A percentile compares a stretch with the other conserved stretches of the same genome.
phyloP scores from a whole-genome alignment of 2,329 filamentous ascomycete genomes.

The Cytospora paraplurivora region DNA sequence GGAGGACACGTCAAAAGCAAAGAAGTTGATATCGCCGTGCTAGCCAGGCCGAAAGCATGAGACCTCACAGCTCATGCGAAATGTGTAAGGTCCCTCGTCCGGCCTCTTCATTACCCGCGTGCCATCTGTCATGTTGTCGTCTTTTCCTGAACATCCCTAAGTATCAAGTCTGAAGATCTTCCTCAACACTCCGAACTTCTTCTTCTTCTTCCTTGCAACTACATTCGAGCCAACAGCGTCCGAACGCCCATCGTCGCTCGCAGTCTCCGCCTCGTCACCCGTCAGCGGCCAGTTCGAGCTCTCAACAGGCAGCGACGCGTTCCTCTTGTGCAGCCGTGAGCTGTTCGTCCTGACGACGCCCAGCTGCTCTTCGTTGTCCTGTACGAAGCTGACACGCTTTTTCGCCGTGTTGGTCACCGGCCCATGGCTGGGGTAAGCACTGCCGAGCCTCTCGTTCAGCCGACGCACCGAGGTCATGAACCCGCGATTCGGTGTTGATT shows the following conservation, averaged over 20 bases:
- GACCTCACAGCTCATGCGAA: neutral
- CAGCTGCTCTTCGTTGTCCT: conserved; percentile 59
- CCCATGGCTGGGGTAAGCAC: conserved; percentile 55
- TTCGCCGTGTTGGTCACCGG: conserved; percentile 60
- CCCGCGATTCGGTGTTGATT: conserved; percentile 40
- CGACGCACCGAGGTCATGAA: conserved; percentile 64
- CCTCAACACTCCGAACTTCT: conserved; percentile 69
- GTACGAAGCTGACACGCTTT: conserved; percentile 59
- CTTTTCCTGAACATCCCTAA: conserved; percentile 35
- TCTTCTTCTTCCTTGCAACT: conserved; percentile 49
- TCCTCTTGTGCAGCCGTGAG: conserved; percentile 30
- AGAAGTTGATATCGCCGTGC: neutral
- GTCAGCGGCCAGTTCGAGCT: conserved; percentile 51
- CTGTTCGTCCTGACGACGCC: conserved; percentile 45
- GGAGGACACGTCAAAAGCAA: neutral
- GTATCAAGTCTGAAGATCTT: conserved; percentile 62
- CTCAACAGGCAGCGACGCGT: conserved; percentile 35
- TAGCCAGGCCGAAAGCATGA: conserved; percentile 2
- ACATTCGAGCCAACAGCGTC: conserved; percentile 28
- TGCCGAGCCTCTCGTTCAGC: conserved; percentile 58
- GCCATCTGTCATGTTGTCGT: neutral
- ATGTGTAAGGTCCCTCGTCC: neutral
- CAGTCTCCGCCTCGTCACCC: conserved; percentile 36
- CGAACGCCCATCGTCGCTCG: conserved; percentile 34
- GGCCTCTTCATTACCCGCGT: neutral